A percentile compares a stretch with the other conserved stretches of the same genome.
Evolutionary conservation across 1,284 basidiomycete genomes (phyloP).

Genomic region (Boletus smithii): DNA sequence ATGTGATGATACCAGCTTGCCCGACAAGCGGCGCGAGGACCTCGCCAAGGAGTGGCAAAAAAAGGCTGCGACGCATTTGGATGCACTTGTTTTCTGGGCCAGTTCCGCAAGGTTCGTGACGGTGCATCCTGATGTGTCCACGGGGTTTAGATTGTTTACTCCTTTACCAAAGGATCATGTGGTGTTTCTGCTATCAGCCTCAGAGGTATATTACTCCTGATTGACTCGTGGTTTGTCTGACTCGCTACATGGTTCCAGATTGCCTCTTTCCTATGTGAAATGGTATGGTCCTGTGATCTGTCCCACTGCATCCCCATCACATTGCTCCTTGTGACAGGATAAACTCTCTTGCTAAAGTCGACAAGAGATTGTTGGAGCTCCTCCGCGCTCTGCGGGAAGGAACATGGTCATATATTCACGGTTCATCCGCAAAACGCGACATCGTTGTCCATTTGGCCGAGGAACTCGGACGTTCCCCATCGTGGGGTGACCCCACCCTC

Average conservation of each 20-base stretch:
- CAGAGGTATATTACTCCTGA: conserved; percentile 44
- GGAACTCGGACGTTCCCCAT: conserved; percentile 54
- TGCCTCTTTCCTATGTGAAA: conserved; percentile 69
- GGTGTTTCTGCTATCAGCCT: conserved; percentile 78
- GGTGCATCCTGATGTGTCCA: not conserved
- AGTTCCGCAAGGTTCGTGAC: conserved; percentile 63
- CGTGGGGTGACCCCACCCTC: conserved; percentile 58
- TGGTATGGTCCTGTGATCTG: conserved; percentile 39
- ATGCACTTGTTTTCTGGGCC: conserved; percentile 70
- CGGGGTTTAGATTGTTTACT: conserved; percentile 1
- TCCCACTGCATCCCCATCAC: not conserved
- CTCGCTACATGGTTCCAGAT: conserved; percentile 40
- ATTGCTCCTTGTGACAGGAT: conserved; percentile 46
- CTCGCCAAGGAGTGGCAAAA: conserved; percentile 17
- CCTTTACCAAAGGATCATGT: conserved; percentile 62
- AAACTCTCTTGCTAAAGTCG: conserved; percentile 61
- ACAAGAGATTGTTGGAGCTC: conserved; percentile 51
- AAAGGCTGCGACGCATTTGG: conserved; percentile 43
- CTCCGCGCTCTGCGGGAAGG: conserved; percentile 53
- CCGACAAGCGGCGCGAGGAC: conserved; percentile 6
- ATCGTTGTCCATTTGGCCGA: conserved; percentile 46
- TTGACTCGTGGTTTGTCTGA: conserved; percentile 1
- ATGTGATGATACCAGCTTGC: conserved; percentile 1
- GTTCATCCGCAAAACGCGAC: conserved; percentile 35
- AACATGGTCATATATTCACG: conserved; percentile 55